Evolutionary conservation across 2,329 filamentous ascomycete genomes (phyloP).

Genomic region (Curvularia verruculosa): DNA sequence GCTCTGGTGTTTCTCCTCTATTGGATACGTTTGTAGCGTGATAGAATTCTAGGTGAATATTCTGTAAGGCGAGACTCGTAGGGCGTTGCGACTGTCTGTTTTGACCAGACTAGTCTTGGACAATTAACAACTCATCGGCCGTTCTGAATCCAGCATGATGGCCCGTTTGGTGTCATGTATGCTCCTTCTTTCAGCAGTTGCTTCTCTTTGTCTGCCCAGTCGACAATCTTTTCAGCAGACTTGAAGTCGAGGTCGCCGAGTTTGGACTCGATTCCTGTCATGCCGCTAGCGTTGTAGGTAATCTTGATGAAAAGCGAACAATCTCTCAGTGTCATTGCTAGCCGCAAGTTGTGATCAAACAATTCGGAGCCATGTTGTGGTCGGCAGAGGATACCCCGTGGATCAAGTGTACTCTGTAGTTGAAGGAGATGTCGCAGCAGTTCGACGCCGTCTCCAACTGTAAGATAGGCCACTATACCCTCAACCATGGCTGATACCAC

Average conservation of each 20-base stretch:
- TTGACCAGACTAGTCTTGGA: not conserved
- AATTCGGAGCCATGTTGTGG: not conserved
- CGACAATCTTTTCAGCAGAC: conserved; percentile 47
- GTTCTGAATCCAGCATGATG: conserved; percentile 10
- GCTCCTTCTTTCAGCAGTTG: conserved; percentile 26
- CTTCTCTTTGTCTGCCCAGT: conserved; percentile 52
- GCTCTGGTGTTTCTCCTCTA: not conserved
- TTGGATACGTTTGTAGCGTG: not conserved
- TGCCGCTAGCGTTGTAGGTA: conserved; percentile 11
- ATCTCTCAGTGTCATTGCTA: conserved; percentile 57
- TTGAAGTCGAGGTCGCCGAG: conserved; percentile 57
- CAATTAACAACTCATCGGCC: not conserved
- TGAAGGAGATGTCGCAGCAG: conserved; percentile 48
- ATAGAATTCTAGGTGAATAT: not conserved
- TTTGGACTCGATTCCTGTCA: conserved; percentile 46
- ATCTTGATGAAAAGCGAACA: conserved; percentile 54
- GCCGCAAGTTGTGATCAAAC: conserved; percentile 29
- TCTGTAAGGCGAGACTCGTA: not conserved
- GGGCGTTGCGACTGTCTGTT: not conserved
- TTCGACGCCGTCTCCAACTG: conserved; percentile 39
- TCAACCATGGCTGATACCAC: conserved; percentile 12
- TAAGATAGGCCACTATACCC: conserved; percentile 33
- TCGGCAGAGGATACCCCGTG: conserved; percentile 35
- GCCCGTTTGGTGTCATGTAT: conserved; percentile 1
- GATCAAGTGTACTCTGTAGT: conserved; percentile 50